Conservation (phyloP, 805 yeast genomes). For the Nakazawaea wickerhamii region DNA sequence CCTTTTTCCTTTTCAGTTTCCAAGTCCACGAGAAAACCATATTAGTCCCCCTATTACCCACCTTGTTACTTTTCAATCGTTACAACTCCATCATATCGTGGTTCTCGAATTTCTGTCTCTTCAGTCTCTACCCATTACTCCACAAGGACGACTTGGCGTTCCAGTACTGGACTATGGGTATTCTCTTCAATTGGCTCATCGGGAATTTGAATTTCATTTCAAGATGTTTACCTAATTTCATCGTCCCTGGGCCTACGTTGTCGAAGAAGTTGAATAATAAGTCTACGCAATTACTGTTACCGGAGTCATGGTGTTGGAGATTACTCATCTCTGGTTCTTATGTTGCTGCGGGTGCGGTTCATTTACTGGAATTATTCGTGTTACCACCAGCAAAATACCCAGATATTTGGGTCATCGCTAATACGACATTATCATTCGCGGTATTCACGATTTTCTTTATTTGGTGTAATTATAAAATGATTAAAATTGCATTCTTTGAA, state of each 20-base stretch:
- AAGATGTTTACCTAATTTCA: slow-evolving; percentile 34
- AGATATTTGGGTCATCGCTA: slow-evolving; percentile 80
- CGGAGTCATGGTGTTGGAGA: slow-evolving; percentile 44
- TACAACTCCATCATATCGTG: slow-evolving; percentile 72
- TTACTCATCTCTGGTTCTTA: slow-evolving; percentile 48
- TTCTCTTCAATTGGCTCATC: slow-evolving; percentile 74
- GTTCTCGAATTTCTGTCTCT: slow-evolving; percentile 79
- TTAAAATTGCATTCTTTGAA: slow-evolving; percentile 4
- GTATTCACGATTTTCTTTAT: slow-evolving; percentile 73
- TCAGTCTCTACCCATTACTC: slow-evolving; percentile 84
- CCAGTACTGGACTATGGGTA: slow-evolving; percentile 61
- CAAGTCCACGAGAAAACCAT: slow-evolving; percentile 96
- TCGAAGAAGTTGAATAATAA: slow-evolving; percentile 10
- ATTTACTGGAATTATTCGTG: slow-evolving; percentile 44
- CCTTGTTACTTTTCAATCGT: slow-evolving; percentile 57
- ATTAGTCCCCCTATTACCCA: slow-evolving; percentile 80
- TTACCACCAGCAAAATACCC: slow-evolving; percentile 62
- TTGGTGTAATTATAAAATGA: slow-evolving; percentile 66
- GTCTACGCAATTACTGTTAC: slow-evolving; percentile 31
- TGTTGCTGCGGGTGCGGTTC: slow-evolving; percentile 44
- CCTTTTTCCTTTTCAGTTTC: slow-evolving; percentile 85
- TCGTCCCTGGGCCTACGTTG: slow-evolving; percentile 37
- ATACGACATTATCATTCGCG: slow-evolving; percentile 66
- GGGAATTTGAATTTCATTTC: slow-evolving; percentile 56
- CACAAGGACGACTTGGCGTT: slow-evolving; percentile 66